Evolutionary conservation across 345 rosid species (phyloP), one percentile per base, ranked within the genome.

Genomic region (Lenwebbia sp.): DNA sequence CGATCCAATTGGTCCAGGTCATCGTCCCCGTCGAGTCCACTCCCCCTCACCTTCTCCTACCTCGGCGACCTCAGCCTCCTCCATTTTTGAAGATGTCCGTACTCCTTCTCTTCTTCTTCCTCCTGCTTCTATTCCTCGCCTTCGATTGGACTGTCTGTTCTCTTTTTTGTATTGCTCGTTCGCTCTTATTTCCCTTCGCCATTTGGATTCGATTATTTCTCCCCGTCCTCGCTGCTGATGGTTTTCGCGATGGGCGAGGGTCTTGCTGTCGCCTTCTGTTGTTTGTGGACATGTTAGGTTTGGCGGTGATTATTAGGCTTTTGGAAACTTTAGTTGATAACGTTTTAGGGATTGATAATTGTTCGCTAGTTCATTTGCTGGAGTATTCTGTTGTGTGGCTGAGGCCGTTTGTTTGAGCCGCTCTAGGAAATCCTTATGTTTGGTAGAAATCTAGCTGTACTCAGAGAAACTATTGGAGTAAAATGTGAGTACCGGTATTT

Each of bases 21-120:
- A 95, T 94, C 88, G 90, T 97, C 88, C 99, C 99, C 5, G 90
- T 96, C 87, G 98, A 94, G 90, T 94, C 98, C 28, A 94, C 98
- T 86, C 98, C 91, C 88, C 70, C 93, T 92, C 86, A 94, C 96
- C 85, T 95, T 96, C 88, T 94, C 96, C 55, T 95, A 93, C 88
- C 96, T 97, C 87, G 99, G 98, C 10, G 96, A 96, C 89, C 96
- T 94, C 82, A 98, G 97, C 83, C 94, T 96, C 87, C 86, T 97
- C 78, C 99, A 94, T 89, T 96, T 96, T 97, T 93, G 94, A 97
- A 92, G 98, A 97, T 82, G 99, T 94, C 53, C 88, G 96, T 94
- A 81, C 74, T 57, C 83, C 87, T 56, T 84, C 82, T 14, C 50
- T 22, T 54, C 33, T 26, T 41, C 52, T 19, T 51, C 19, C 57